These are phyloP conservation scores for Calendula officinalis DNA, from an alignment of 129 eudicot species.

Conservation along the genomic window DNA sequence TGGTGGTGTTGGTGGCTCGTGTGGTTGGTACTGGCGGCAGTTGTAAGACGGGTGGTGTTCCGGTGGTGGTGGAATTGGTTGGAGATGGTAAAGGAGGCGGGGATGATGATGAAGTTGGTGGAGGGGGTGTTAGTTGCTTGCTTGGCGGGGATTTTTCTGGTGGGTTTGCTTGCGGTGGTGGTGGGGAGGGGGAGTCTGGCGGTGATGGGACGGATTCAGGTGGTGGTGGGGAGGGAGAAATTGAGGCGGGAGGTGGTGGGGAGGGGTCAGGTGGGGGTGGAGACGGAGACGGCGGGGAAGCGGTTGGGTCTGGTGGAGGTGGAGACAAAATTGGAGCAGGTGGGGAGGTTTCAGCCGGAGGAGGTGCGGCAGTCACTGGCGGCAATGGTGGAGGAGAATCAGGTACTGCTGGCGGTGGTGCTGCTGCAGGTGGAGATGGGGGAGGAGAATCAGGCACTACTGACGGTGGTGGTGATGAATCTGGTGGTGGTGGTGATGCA, in stretches of 20 bases:
- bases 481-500: slow-evolving; percentile 30
- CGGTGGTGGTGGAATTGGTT: neutral
- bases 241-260: slow-evolving; percentile 41
- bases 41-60: neutral
- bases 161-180: slow-evolving; percentile 9
- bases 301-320: slow-evolving; percentile 38
- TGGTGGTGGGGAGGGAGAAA: slow-evolving; percentile 47
- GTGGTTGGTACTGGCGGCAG: neutral
- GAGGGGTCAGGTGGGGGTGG: slow-evolving; percentile 38
- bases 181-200: neutral
- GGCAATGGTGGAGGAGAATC: slow-evolving; percentile 41
- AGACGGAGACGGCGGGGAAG: slow-evolving; percentile 31
- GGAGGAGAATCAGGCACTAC: slow-evolving; percentile 10
- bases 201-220: neutral
- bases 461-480: slow-evolving; percentile 26
- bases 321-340: slow-evolving; percentile 32
- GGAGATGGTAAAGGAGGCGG: slow-evolving; percentile 1
- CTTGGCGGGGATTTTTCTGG: slow-evolving; percentile 2
- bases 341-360: slow-evolving; percentile 38
- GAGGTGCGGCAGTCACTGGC: slow-evolving; percentile 35
- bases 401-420: slow-evolving; percentile 53
- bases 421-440: neutral
- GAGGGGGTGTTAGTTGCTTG: neutral
- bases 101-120: neutral
- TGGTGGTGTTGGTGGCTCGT: neutral